phyloP scores from a whole-genome alignment of 2,329 filamentous ascomycete species.

The Grosmannia penicillata region DNA sequence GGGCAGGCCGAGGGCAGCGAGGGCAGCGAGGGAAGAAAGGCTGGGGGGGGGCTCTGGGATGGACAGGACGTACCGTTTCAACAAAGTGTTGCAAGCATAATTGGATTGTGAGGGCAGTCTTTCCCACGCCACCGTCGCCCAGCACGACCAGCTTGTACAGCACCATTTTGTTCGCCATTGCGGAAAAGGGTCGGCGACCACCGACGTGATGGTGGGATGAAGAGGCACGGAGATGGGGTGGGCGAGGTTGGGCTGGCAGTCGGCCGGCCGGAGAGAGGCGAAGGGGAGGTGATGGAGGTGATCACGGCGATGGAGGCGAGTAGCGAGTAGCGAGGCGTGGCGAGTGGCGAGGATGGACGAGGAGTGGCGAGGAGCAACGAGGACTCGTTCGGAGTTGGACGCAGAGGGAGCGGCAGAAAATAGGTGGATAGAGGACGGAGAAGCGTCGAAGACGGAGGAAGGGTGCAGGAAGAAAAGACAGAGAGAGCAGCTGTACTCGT shows the following conservation, averaged over 20 bases:
- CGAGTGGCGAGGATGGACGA: neutral
- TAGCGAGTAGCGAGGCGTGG: no score
- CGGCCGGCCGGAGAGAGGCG: neutral
- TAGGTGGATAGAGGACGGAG: neutral
- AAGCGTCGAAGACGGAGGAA: neutral
- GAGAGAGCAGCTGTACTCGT: no score
- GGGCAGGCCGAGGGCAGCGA: no score
- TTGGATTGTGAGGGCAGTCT: conserved; percentile 90
- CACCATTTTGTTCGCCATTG: conserved; percentile 87
- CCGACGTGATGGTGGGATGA: neutral
- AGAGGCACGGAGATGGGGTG: neutral
- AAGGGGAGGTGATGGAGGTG: neutral
- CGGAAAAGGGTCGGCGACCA: conserved; percentile 13
- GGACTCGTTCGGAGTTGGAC: no score
- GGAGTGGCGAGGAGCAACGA: no score
- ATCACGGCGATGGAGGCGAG: no score
- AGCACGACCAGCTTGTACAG: conserved; percentile 92
- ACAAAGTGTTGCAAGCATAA: conserved; percentile 97
- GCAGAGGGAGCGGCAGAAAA: neutral
- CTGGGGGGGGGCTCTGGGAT: neutral
- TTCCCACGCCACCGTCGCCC: conserved; percentile 85
- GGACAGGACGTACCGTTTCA: conserved; percentile 49
- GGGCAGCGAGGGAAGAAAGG: no score
- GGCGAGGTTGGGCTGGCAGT: no score
- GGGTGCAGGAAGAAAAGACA: neutral